phyloP scores from a whole-genome alignment of 352 stramenopile species.

The Phytopythium ostracodes region DNA sequence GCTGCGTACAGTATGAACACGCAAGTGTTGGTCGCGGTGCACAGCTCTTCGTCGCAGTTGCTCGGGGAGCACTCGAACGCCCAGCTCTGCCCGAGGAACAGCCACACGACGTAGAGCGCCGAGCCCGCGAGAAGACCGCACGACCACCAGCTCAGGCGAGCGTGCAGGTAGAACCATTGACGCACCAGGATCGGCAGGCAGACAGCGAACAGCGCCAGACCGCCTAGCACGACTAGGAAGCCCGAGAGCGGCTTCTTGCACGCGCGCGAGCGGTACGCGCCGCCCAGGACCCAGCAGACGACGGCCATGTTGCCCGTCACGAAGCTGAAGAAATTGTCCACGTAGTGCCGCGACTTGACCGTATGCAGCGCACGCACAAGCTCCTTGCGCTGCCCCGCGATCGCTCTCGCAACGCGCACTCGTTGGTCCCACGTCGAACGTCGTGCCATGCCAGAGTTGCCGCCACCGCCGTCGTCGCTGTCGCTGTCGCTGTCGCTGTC shows the following conservation, averaged over 20 bases:
- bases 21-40: conserved; percentile 22
- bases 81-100: conserved; percentile 29
- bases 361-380: conserved; percentile 11
- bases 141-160: conserved; percentile 20
- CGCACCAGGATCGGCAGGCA: conserved; percentile 28
- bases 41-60: conserved; percentile 31
- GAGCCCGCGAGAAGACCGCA: conserved; percentile 13
- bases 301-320: conserved; percentile 31
- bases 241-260: conserved; percentile 28
- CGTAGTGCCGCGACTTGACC: conserved; percentile 18
- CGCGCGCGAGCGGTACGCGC: conserved; percentile 15
- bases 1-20: conserved; percentile 29
- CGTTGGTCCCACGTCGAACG: conserved; percentile 1
- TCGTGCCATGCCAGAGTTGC: not conserved
- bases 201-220: conserved; percentile 26
- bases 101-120: conserved; percentile 22
- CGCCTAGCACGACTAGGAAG: conserved; percentile 26
- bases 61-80: conserved; percentile 26
- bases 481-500: not conserved
- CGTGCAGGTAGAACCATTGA: conserved; percentile 39
- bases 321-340: conserved; percentile 36
- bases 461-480: too few relatives aligned
- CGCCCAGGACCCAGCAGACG: conserved; percentile 24
- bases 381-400: conserved; percentile 4
- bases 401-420: conserved; percentile 2